Conservation (phyloP, 345 rosid species). For the Microthlaspi erraticum region DNA sequence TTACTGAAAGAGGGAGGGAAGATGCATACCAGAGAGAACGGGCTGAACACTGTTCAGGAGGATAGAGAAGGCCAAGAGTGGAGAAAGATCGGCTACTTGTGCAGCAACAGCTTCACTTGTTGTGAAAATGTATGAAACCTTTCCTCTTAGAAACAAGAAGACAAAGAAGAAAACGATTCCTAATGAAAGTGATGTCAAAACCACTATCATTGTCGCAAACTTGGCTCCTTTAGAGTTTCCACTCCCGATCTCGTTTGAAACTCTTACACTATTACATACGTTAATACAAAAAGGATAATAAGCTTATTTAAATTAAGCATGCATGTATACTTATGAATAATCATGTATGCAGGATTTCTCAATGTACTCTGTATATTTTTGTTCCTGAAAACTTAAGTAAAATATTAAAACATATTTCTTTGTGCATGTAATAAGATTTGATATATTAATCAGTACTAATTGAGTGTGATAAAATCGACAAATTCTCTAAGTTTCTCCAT, state of each 20-base stretch:
- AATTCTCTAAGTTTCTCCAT: background rate
- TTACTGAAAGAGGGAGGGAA: background rate
- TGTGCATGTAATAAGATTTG: background rate
- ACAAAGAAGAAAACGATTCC: constrained; percentile 54
- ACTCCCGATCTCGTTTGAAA: constrained; percentile 80
- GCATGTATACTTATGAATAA: background rate
- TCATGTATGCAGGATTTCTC: background rate
- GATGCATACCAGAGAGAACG: constrained; percentile 69
- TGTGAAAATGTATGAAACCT: constrained; percentile 63
- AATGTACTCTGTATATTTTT: background rate
- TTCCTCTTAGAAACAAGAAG: constrained; percentile 59
- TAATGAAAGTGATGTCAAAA: constrained; percentile 56
- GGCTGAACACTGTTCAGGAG: constrained; percentile 78
- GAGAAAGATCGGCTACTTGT: constrained; percentile 70
- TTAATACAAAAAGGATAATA: background rate
- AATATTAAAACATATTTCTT: background rate
- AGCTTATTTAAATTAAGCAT: background rate
- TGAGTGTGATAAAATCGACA: background rate
- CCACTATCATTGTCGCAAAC: constrained; percentile 51
- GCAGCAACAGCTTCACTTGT: constrained; percentile 51
- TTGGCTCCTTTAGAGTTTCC: constrained; percentile 65
- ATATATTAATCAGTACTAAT: background rate
- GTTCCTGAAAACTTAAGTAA: too few relatives aligned
- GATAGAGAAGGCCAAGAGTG: constrained; percentile 70
- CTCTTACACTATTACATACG: constrained; percentile 58